Evolutionary conservation across 2,329 filamentous ascomycete species (phyloP).

Genomic region (Neofusicoccum cordaticola): DNA sequence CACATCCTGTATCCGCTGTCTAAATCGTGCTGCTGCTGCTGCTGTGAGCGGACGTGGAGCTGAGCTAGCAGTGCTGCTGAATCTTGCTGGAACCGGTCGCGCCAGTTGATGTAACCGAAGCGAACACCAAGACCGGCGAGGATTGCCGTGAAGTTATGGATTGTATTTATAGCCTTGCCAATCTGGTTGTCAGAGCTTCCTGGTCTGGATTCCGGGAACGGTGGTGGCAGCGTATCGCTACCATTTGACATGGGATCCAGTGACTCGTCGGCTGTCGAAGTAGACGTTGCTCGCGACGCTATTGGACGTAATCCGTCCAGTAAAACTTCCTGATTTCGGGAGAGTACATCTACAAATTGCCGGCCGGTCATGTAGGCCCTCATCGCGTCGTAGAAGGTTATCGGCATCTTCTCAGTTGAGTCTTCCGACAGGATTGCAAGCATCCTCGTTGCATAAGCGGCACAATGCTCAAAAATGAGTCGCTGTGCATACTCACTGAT

Average conservation of each 20-base stretch:
- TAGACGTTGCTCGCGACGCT: constrained; percentile 25
- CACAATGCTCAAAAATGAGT: constrained; percentile 81
- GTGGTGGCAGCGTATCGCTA: constrained; percentile 27
- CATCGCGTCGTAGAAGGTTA: constrained; percentile 85
- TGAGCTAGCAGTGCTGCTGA: constrained; percentile 41
- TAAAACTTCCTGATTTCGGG: constrained; percentile 50
- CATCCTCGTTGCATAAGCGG: constrained; percentile 76
- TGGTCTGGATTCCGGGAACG: constrained; percentile 29
- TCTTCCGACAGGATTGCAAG: constrained; percentile 59
- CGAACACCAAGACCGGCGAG: constrained; percentile 46
- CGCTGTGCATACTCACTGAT: constrained; percentile 74
- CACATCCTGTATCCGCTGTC: not conserved
- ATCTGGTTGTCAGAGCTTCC: constrained; percentile 33
- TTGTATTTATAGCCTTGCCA: constrained; percentile 43
- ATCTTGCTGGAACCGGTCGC: constrained; percentile 48
- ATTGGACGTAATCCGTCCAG: constrained; percentile 39
- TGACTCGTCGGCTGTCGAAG: constrained; percentile 27
- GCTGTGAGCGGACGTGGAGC: constrained; percentile 36
- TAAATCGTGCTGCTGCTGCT: constrained; percentile 1
- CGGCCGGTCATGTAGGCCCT: constrained; percentile 70
- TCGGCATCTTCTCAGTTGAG: constrained; percentile 60
- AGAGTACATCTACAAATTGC: constrained; percentile 57
- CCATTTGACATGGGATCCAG: constrained; percentile 37
- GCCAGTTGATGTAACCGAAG: constrained; percentile 51
- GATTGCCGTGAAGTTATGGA: constrained; percentile 47